Evolutionary conservation across 2,329 filamentous ascomycete genomes (phyloP).

Genomic region (Cercospora sp.): DNA sequence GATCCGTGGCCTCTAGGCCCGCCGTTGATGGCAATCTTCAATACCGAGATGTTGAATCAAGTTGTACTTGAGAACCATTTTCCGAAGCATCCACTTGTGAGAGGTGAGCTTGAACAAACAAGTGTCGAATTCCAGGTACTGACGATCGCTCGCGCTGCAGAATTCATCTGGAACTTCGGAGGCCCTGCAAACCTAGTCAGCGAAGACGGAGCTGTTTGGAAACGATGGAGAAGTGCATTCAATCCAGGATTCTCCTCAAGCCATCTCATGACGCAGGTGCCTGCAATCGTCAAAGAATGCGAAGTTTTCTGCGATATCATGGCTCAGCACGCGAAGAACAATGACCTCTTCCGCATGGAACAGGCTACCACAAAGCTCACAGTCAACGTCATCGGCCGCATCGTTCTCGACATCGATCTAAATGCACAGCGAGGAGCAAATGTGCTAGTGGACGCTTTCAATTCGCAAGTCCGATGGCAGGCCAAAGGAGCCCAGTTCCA

Average conservation of each 20-base stretch:
- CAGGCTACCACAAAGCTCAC: slow-evolving; percentile 43
- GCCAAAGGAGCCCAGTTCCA: slow-evolving; percentile 38
- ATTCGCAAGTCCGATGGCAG: slow-evolving; percentile 41
- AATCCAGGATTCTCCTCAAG: slow-evolving; percentile 44
- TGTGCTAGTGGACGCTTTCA: slow-evolving; percentile 41
- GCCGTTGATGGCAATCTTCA: slow-evolving; percentile 40
- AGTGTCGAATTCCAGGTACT: background rate
- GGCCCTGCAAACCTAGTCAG: slow-evolving; percentile 41
- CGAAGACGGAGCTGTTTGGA: slow-evolving; percentile 44
- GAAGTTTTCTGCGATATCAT: slow-evolving; percentile 40
- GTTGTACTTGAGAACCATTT: slow-evolving; percentile 39
- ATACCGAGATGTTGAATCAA: slow-evolving; percentile 43
- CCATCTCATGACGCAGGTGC: slow-evolving; percentile 44
- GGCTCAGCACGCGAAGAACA: slow-evolving; percentile 37
- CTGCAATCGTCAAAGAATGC: slow-evolving; percentile 41
- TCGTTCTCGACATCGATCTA: slow-evolving; percentile 43
- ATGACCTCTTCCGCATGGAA: slow-evolving; percentile 45
- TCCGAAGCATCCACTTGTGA: slow-evolving; percentile 39
- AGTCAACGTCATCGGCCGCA: slow-evolving; percentile 46
- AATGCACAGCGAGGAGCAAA: slow-evolving; percentile 40
- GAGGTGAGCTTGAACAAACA: background rate
- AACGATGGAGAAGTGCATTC: slow-evolving; percentile 47
- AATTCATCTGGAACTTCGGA: slow-evolving; percentile 40
- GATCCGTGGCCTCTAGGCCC: slow-evolving; percentile 48
- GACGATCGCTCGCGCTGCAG: background rate